Percentiles rank a stretch among this genome's conserved stretches.
Conservation (phyloP, 345 rosid genomes). For the Aquilaria yunnanensis region DNA sequence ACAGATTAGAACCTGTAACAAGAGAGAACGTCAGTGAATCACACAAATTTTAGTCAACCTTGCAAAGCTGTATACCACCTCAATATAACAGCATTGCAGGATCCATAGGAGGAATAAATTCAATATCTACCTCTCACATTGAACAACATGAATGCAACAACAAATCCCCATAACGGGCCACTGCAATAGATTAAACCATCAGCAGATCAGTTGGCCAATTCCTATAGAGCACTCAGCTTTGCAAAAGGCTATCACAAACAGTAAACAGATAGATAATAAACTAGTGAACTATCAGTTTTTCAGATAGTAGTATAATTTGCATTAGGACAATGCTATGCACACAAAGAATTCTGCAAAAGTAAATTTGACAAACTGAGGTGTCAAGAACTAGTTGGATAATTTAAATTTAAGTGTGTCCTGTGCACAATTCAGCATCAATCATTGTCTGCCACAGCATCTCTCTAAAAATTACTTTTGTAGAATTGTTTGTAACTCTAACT, state of each 20-base stretch:
- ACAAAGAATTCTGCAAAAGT: too few species aligned
- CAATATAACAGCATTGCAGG: conserved; percentile 2
- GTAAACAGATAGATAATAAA: too few species aligned
- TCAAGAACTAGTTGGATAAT: too few species aligned
- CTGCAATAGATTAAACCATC: conserved; percentile 42
- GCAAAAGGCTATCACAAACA: neutral
- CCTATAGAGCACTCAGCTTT: neutral
- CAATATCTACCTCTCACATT: conserved; percentile 65
- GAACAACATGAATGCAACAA: conserved; percentile 90
- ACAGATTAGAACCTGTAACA: conserved; percentile 83
- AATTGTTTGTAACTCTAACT: too few species aligned
- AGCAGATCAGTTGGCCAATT: conserved; percentile 15
- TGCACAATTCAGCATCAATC: too few species aligned
- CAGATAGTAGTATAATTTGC: too few species aligned
- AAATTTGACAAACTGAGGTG: too few species aligned
- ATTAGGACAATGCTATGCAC: too few species aligned
- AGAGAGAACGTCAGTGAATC: conserved; percentile 5
- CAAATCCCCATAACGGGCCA: conserved; percentile 91
- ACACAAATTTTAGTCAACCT: neutral
- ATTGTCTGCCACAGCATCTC: too few species aligned
- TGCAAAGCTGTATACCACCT: conserved; percentile 2
- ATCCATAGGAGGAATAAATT: conserved; percentile 7
- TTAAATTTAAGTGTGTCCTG: too few species aligned
- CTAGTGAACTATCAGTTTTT: too few species aligned
- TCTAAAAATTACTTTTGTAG: too few species aligned